Percentiles rank a stretch among this genome's conserved stretches.
Evolutionary conservation across 495 filamentous ascomycete species (phyloP).

Genomic region (Geoglossum glabrum): DNA sequence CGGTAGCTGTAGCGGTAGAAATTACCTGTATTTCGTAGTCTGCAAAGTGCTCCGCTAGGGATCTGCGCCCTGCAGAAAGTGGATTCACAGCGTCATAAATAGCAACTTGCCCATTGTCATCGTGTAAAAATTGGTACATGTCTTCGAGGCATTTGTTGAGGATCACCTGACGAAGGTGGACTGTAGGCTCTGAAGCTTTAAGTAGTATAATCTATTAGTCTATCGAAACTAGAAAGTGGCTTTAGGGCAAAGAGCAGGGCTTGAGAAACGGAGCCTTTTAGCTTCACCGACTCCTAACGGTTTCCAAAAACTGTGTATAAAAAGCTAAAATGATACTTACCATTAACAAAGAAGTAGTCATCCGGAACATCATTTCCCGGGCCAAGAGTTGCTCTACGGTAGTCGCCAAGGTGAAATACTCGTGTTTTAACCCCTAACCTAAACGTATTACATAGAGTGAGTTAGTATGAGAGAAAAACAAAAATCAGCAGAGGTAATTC

Average conservation of each 20-base stretch:
- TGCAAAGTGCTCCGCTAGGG: conserved; percentile 84
- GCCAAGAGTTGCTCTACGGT: conserved; percentile 77
- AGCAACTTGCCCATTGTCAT: conserved; percentile 94
- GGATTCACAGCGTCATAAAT: conserved; percentile 99
- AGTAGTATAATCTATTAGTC: not conserved
- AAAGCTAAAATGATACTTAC: conserved; percentile 14
- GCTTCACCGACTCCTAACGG: too few species aligned
- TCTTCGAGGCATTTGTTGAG: conserved; percentile 94
- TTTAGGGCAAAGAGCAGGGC: not conserved
- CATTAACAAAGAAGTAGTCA: conserved; percentile 96
- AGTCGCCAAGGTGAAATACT: conserved; percentile 94
- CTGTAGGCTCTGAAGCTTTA: conserved; percentile 57
- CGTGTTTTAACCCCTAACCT: conserved; percentile 96
- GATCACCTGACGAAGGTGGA: conserved; percentile 86
- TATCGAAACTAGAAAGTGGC: not conserved
- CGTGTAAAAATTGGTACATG: conserved; percentile 84
- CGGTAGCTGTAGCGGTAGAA: not conserved
- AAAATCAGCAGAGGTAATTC: not conserved
- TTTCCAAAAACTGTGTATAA: not conserved
- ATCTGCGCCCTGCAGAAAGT: conserved; percentile 57
- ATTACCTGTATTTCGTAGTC: conserved; percentile 82
- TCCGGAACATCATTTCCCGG: conserved; percentile 74
- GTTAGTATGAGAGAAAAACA: not conserved
- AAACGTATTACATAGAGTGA: not conserved
- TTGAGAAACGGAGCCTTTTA: conserved; percentile 7